phyloP scores from a whole-genome alignment of 345 rosid species.

The Camelina hispida region DNA sequence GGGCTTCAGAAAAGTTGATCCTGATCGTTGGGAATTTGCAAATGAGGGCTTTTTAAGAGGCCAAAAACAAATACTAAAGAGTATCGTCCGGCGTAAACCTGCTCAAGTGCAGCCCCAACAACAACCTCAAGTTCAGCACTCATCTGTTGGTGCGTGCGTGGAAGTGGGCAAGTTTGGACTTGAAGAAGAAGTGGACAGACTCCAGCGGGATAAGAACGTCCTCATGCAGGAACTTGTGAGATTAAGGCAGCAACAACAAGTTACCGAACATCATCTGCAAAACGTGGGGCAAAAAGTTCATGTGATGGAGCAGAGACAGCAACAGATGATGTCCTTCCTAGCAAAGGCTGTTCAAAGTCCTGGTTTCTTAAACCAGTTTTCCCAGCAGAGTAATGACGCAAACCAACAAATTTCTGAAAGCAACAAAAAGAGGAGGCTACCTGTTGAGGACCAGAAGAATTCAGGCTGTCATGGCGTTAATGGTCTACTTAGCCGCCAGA shows the following conservation, averaged over 20 bases:
- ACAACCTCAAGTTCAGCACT: slow-evolving; percentile 65
- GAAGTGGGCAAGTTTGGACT: slow-evolving; percentile 91
- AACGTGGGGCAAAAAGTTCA: slow-evolving; percentile 81
- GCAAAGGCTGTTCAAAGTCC: slow-evolving; percentile 91
- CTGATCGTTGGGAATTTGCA: slow-evolving; percentile 90
- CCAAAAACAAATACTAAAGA: slow-evolving; percentile 72
- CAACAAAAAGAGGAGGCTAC: slow-evolving; percentile 80
- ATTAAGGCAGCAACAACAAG: slow-evolving; percentile 87
- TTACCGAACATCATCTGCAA: slow-evolving; percentile 78
- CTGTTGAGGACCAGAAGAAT: slow-evolving; percentile 60
- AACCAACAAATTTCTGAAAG: slow-evolving; percentile 60
- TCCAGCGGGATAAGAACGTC: slow-evolving; percentile 84
- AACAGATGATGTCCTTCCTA: slow-evolving; percentile 89
- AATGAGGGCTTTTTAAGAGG: slow-evolving; percentile 88
- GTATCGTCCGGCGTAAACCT: slow-evolving; percentile 74
- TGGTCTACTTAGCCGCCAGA: slow-evolving; percentile 69
- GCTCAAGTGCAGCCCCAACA: slow-evolving; percentile 60
- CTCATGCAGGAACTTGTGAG: slow-evolving; percentile 94
- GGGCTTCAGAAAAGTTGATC: slow-evolving; percentile 94
- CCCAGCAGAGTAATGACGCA: slow-evolving; percentile 57
- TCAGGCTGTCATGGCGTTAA: slow-evolving; percentile 44
- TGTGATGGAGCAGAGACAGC: slow-evolving; percentile 94
- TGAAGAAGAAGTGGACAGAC: slow-evolving; percentile 84
- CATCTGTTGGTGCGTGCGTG: slow-evolving; percentile 77
- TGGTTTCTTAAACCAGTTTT: slow-evolving; percentile 73